Base-by-base conservation (phyloP, 1,284 basidiomycete genomes). In the Boletellus deceptivus region DNA sequence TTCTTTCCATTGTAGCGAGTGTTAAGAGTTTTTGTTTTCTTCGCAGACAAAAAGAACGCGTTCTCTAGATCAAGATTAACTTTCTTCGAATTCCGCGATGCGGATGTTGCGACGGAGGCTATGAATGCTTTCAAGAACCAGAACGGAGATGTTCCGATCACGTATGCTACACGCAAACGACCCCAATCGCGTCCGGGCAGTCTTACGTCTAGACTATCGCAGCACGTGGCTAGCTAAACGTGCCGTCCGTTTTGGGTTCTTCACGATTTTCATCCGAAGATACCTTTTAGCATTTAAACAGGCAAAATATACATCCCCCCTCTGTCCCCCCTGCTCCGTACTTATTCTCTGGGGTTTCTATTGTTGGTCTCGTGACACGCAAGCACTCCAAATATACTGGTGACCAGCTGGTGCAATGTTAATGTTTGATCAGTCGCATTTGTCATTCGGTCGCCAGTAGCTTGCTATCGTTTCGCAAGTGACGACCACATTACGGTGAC, bases 51-150 rank as follows among this genome's bases (percentile, higher is more conserved):
- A 49, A 59, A 31, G 20, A 42, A 55, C 18, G 25, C 14, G 1
- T 20, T 25, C 11, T 31, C 29, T n/a, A 11, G 39, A 20, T 27
- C 18, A 31, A 55, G 48, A 49, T 46, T 20, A 10, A 63, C 46
- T 13, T 67, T 68, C 41, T 9, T 68, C 20, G 59, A 67, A 44
- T 69, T 70, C 40, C 51, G 39, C 4, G 16, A 53, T 16, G 54
- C 56, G 34, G 9, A 54, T 16, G 16, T 45, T 4, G 68, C 64
- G 7, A 57, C 46, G 13, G 46, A 59, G 38, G 64, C 67, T 3
- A 60, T 65, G 47, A 52, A 69, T 3, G 46, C 46, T 8, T 54
- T 68, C 37, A 59, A 48, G 45, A 37, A 49, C 41, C 47, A 45
- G 31, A 52, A 49, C 8, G 43, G 25, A 34, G 11, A 35, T 25